Percentiles rank a stretch among this genome's conserved stretches.
Evolutionary conservation across 306 rosid genomes (phyloP).

Genomic region (Fragaria nilgerrensis): DNA sequence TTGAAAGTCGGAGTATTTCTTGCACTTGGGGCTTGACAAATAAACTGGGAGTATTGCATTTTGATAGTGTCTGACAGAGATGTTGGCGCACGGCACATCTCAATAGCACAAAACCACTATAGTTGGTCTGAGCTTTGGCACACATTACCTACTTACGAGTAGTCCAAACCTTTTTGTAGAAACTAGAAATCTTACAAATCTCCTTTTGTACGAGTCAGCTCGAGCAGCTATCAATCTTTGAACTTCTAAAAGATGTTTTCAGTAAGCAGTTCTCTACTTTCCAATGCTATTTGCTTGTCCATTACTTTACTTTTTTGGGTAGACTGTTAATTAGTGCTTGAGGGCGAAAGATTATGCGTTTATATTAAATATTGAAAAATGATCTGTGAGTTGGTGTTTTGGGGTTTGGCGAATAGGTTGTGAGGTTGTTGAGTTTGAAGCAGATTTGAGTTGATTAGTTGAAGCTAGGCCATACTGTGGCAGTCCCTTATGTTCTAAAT

Average conservation of each 20-base stretch:
- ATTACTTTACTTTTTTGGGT: constrained; percentile 6
- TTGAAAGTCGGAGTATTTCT: constrained; percentile 62
- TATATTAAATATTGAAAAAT: constrained; percentile 10
- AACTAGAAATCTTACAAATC: neutral
- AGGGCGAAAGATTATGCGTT: constrained; percentile 18
- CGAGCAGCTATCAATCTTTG: neutral
- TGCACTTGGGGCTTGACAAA: neutral
- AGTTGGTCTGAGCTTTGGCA: no score
- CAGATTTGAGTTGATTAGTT: constrained; percentile 9
- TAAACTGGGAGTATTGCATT: no score
- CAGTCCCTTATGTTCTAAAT: neutral
- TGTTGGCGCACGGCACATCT: no score
- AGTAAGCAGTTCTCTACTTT: neutral
- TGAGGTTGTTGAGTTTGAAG: neutral
- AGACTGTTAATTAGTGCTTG: constrained; percentile 21
- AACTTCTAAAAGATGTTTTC: neutral
- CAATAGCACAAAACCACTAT: no score
- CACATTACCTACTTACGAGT: no score
- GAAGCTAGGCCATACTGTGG: neutral
- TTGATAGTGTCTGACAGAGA: no score
- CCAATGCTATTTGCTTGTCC: neutral
- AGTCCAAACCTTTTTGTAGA: neutral
- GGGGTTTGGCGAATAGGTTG: neutral
- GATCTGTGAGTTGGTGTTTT: constrained; percentile 16
- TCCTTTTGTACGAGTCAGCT: neutral